Conservation (phyloP, 768 basidiomycete genomes). For the Calocybe indica region DNA sequence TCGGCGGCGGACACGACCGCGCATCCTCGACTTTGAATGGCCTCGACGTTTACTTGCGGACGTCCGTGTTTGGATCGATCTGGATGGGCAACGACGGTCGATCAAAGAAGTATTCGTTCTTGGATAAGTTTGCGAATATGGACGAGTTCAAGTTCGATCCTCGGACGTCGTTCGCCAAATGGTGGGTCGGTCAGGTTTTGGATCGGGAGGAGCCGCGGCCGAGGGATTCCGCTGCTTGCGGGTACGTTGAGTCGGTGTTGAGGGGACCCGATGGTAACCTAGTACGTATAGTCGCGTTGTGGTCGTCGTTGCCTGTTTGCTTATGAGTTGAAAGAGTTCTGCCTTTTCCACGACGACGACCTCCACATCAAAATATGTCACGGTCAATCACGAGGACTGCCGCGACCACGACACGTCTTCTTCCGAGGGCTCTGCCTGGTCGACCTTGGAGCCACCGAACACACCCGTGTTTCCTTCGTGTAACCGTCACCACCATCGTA, state of each 20-base stretch:
- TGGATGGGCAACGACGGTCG: slow-evolving; percentile 15
- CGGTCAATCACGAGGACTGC: slow-evolving; percentile 8
- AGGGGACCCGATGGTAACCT: too few species aligned
- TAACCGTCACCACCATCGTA: too few species aligned
- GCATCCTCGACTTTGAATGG: slow-evolving; percentile 34
- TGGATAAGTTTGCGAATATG: slow-evolving; percentile 6
- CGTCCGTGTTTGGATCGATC: slow-evolving; percentile 16
- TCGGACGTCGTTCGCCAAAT: slow-evolving; percentile 12
- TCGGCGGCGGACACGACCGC: slow-evolving; percentile 14
- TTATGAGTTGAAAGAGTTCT: slow-evolving; percentile 9
- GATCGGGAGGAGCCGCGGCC: slow-evolving; percentile 4
- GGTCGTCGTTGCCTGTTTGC: too few species aligned
- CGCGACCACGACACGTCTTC: slow-evolving; percentile 6
- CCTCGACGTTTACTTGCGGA: slow-evolving; percentile 28
- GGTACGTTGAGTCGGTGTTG: too few species aligned
- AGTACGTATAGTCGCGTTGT: too few species aligned
- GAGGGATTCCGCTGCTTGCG: background rate
- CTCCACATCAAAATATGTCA: slow-evolving; percentile 19
- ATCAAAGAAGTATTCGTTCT: slow-evolving; percentile 1
- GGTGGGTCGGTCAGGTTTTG: slow-evolving; percentile 1
- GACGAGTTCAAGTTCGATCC: slow-evolving; percentile 16
- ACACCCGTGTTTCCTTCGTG: slow-evolving; percentile 4
- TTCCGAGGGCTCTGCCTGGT: slow-evolving; percentile 7
- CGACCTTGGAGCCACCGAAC: slow-evolving; percentile 12
- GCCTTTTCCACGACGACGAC: slow-evolving; percentile 17